Evolutionary conservation across 805 yeast species (phyloP).

Genomic region (Monosporozyma unispora): DNA sequence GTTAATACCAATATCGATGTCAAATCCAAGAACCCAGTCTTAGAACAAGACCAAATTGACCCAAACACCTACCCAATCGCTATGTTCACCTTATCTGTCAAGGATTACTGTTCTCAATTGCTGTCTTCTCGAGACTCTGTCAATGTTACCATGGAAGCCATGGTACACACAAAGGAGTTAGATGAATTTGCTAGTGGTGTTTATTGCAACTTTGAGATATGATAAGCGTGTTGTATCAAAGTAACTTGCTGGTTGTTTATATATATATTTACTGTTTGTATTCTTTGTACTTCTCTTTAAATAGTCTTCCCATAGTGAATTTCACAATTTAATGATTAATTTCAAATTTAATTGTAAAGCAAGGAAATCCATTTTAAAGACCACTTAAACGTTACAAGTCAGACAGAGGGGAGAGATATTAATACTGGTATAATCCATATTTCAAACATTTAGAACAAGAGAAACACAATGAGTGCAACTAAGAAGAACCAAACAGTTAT

Average conservation of each 20-base stretch:
- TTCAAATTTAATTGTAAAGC: neutral
- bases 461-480: conserved; percentile 4
- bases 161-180: neutral
- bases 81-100: neutral
- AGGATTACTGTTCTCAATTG: neutral
- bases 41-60: neutral
- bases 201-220: neutral
- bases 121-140: neutral
- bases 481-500: conserved; percentile 30
- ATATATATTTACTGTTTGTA: neutral
- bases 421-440: too few species aligned
- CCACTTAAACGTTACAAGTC: too few species aligned
- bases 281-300: too few species aligned
- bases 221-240: neutral
- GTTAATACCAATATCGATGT: neutral
- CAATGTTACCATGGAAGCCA: neutral
- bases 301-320: neutral
- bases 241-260: too few species aligned
- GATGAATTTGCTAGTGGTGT: conserved; percentile 1
- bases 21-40: neutral
- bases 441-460: neutral
- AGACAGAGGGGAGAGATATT: too few species aligned
- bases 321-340: neutral
- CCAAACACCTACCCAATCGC: neutral
- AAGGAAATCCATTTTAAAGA: neutral